Evolutionary conservation across 345 rosid species (phyloP).

Genomic region (Eucalyptus pauciflora): DNA sequence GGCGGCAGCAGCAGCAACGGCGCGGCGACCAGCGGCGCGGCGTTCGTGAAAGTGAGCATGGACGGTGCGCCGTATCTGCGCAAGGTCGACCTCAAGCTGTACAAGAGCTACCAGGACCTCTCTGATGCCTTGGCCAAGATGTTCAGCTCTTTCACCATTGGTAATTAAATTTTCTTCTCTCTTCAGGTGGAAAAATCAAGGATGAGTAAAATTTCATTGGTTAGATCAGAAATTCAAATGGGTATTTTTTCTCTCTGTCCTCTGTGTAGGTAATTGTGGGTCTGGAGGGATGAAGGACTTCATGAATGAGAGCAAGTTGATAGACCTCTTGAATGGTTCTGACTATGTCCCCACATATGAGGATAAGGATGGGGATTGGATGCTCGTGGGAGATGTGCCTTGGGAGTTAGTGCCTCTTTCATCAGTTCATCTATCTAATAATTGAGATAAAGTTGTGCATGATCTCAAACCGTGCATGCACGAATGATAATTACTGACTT

Average conservation of each 20-base stretch:
- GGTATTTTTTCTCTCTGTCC: background rate
- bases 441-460: background rate
- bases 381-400: conserved; percentile 93
- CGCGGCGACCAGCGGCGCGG: background rate
- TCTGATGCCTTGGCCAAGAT: conserved; percentile 65
- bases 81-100: conserved; percentile 65
- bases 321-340: conserved; percentile 65
- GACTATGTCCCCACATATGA: conserved; percentile 78
- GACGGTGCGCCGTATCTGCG: conserved; percentile 89
- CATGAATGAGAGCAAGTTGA: conserved; percentile 73
- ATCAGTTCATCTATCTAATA: background rate
- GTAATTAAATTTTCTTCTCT: conserved; percentile 3
- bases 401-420: conserved; percentile 49
- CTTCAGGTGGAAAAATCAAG: background rate
- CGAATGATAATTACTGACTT: background rate
- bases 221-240: background rate
- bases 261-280: conserved; percentile 41
- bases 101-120: conserved; percentile 62
- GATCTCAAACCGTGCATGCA: background rate
- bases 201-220: too few species aligned
- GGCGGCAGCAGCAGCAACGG: background rate
- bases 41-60: conserved; percentile 77
- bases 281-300: conserved; percentile 73
- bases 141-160: conserved; percentile 79
- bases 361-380: conserved; percentile 92